Percentiles rank a stretch among this genome's conserved stretches.
Conservation (phyloP, 129 eudicot genomes). For the Pulicaria dysenterica region DNA sequence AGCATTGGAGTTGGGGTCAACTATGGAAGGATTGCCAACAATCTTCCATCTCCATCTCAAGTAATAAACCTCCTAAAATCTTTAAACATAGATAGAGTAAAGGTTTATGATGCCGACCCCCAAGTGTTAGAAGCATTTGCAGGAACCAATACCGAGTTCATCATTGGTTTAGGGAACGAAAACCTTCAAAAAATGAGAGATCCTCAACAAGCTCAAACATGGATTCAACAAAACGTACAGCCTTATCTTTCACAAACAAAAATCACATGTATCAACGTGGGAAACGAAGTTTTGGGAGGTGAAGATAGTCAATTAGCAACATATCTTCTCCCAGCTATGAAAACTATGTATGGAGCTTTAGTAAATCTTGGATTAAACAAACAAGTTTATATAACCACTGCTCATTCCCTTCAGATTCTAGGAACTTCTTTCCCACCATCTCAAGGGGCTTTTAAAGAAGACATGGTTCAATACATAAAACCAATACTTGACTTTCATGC, state of each 20-base stretch:
- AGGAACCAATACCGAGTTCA: constrained; percentile 58
- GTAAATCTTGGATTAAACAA: constrained; percentile 56
- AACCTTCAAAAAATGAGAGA: constrained; percentile 57
- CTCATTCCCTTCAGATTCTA: constrained; percentile 75
- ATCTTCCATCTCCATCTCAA: constrained; percentile 74
- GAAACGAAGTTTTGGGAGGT: constrained; percentile 75
- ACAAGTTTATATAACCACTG: constrained; percentile 69
- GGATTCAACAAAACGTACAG: constrained; percentile 80
- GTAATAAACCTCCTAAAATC: constrained; percentile 64
- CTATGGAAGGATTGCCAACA: constrained; percentile 87
- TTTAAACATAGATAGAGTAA: constrained; percentile 68
- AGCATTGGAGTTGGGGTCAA: constrained; percentile 84
- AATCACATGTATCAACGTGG: constrained; percentile 74
- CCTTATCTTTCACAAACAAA: constrained; percentile 73
- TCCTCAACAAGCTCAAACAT: constrained; percentile 68
- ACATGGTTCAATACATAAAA: constrained; percentile 62
- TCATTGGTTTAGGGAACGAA: constrained; percentile 83
- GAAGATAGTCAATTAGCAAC: constrained; percentile 44
- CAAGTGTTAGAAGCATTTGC: constrained; percentile 73
- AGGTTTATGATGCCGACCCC: constrained; percentile 86
- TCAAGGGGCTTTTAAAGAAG: constrained; percentile 64
- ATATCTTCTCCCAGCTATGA: constrained; percentile 83
- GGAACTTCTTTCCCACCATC: constrained; percentile 83
- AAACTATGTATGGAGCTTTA: constrained; percentile 62
- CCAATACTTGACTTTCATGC: constrained; percentile 71